Percentiles rank a stretch among this genome's conserved stretches.
Conservation (phyloP, 1,284 basidiomycete genomes). For the Naganishia cerealis region DNA sequence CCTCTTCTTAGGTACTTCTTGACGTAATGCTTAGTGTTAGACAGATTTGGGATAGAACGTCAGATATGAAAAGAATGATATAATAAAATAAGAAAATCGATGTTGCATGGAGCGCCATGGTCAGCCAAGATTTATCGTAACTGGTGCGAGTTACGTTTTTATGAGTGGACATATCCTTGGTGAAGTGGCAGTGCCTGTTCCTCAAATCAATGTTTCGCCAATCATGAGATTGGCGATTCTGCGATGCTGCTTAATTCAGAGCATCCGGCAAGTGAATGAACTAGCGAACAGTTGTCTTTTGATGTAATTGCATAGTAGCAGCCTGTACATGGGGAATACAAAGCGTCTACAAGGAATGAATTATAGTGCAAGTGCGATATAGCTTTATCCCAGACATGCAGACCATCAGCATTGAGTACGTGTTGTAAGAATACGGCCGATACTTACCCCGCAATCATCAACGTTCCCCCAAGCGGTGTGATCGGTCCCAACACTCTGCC, state of each 20-base stretch:
- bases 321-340: background rate
- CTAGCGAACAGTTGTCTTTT: no score
- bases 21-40: background rate
- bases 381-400: background rate
- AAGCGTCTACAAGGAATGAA: background rate
- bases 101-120: background rate
- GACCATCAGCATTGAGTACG: background rate
- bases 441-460: slow-evolving; percentile 75
- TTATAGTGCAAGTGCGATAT: slow-evolving; percentile 13
- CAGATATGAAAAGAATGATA: background rate
- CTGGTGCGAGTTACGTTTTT: background rate
- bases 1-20: slow-evolving; percentile 13
- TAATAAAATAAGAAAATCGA: background rate
- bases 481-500: slow-evolving; percentile 67
- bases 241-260: no score
- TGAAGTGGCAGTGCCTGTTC: background rate
- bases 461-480: slow-evolving; percentile 70
- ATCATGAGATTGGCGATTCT: no score
- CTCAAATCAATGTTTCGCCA: no score
- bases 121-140: background rate
- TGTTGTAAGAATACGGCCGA: background rate
- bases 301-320: no score
- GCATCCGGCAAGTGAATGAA: no score
- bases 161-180: background rate
- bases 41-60: background rate